Percentiles rank a stretch among this genome's conserved stretches.
Conservation (phyloP, 805 yeast species). For the Candida qinlingensis region DNA sequence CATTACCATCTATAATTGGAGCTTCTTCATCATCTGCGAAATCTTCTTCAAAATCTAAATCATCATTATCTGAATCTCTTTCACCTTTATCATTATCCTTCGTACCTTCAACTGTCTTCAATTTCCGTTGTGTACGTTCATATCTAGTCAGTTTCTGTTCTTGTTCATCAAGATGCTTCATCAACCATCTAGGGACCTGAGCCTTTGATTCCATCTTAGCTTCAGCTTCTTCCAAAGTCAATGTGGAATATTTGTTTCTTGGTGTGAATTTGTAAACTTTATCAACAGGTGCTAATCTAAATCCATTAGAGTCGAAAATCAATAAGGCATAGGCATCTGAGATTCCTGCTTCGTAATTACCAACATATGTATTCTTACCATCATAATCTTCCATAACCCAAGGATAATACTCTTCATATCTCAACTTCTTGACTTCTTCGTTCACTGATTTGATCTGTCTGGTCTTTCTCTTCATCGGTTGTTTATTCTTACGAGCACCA, state of each 20-base stretch:
- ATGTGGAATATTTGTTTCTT: constrained; percentile 86
- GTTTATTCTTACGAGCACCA: constrained; percentile 67
- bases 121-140: constrained; percentile 40
- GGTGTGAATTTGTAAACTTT: constrained; percentile 92
- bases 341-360: constrained; percentile 86
- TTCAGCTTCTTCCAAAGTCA: constrained; percentile 95
- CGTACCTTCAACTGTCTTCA: constrained; percentile 44
- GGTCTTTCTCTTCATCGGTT: constrained; percentile 68
- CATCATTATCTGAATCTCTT: constrained; percentile 81
- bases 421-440: constrained; percentile 73
- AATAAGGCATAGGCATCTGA: constrained; percentile 82
- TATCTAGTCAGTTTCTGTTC: constrained; percentile 47
- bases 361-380: constrained; percentile 91
- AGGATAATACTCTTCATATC: constrained; percentile 95
- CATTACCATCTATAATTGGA: constrained; percentile 92
- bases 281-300: constrained; percentile 92
- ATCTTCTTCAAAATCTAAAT: constrained; percentile 91
- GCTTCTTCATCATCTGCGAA: constrained; percentile 99
- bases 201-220: constrained; percentile 81
- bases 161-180: constrained; percentile 77
- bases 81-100: constrained; percentile 32
- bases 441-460: constrained; percentile 77
- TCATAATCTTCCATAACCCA: constrained; percentile 98
- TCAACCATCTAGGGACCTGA: constrained; percentile 86
- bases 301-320: constrained; percentile 65